These are phyloP conservation scores for Cladosporium sp. DNA, from an alignment of 2,329 filamentous ascomycete genomes.

Conservation along the genomic window DNA sequence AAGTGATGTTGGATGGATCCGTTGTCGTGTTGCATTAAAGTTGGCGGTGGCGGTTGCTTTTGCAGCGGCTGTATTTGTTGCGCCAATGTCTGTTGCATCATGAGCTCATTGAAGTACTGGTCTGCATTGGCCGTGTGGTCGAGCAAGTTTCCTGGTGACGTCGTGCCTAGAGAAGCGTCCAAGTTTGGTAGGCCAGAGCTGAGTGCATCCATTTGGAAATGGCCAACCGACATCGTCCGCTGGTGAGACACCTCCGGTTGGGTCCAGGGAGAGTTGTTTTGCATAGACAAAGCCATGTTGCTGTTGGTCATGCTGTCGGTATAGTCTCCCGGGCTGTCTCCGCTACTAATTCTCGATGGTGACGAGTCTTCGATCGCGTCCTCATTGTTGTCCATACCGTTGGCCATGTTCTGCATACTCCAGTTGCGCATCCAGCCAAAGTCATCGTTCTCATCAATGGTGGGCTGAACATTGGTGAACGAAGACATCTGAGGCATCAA, in stretches of 20 bases:
- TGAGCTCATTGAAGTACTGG: slow-evolving; percentile 74
- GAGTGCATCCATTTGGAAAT: slow-evolving; percentile 74
- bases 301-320: slow-evolving; percentile 92
- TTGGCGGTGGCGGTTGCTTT: slow-evolving; percentile 17
- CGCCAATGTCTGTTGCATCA: slow-evolving; percentile 47
- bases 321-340: slow-evolving; percentile 85
- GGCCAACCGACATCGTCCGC: slow-evolving; percentile 58
- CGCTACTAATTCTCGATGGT: slow-evolving; percentile 94
- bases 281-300: slow-evolving; percentile 28
- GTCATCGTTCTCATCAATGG: slow-evolving; percentile 68
- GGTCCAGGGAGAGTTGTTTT: slow-evolving; percentile 56
- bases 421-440: slow-evolving; percentile 86
- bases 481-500: slow-evolving; percentile 14
- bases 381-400: slow-evolving; percentile 62
- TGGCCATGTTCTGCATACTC: slow-evolving; percentile 66
- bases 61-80: slow-evolving; percentile 21
- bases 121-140: slow-evolving; percentile 69
- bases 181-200: slow-evolving; percentile 73
- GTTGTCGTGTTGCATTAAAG: slow-evolving; percentile 35
- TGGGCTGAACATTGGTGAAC: slow-evolving; percentile 39
- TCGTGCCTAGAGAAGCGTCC: slow-evolving; percentile 67
- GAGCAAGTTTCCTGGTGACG: slow-evolving; percentile 74
- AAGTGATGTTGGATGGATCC: slow-evolving; percentile 59
- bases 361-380: slow-evolving; percentile 89
- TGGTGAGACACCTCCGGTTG: slow-evolving; percentile 69